A percentile compares a stretch with the other conserved stretches of the same genome.
Evolutionary conservation across 1,284 basidiomycete genomes (phyloP).

Genomic region (Ceratobasidium papillatum): DNA sequence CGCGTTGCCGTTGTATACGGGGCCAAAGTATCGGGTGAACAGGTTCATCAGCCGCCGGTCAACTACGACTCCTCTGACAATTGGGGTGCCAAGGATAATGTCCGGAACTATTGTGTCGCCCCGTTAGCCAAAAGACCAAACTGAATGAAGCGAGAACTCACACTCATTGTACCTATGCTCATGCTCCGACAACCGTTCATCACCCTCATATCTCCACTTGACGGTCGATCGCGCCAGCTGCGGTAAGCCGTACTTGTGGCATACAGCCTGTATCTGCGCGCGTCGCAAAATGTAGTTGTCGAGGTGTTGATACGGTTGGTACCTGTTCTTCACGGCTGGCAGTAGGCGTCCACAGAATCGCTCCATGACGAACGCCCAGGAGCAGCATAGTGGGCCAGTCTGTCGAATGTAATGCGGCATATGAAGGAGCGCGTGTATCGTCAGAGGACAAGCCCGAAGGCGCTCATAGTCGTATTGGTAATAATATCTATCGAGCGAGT

Average conservation of each 20-base stretch:
- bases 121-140: too few relatives aligned
- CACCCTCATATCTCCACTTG: background rate
- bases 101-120: conserved; percentile 12
- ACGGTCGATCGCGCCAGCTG: background rate
- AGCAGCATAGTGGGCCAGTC: conserved; percentile 56
- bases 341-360: conserved; percentile 48
- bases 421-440: conserved; percentile 57
- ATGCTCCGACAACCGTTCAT: background rate
- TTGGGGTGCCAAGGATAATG: background rate
- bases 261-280: conserved; percentile 45
- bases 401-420: conserved; percentile 51
- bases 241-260: background rate
- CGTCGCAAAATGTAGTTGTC: conserved; percentile 47
- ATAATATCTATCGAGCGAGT: conserved; percentile 46
- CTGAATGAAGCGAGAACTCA: background rate
- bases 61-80: background rate
- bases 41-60: background rate
- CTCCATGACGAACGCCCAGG: conserved; percentile 58
- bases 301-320: conserved; percentile 49
- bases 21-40: background rate
- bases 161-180: conserved; percentile 3
- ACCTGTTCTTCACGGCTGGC: conserved; percentile 47
- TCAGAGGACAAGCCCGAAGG: conserved; percentile 54
- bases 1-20: background rate
- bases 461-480: conserved; percentile 52